Evolutionary conservation across 768 basidiomycete genomes (phyloP), one percentile per base, ranked within the genome.

Genomic region (Scleroderma citrinum): DNA sequence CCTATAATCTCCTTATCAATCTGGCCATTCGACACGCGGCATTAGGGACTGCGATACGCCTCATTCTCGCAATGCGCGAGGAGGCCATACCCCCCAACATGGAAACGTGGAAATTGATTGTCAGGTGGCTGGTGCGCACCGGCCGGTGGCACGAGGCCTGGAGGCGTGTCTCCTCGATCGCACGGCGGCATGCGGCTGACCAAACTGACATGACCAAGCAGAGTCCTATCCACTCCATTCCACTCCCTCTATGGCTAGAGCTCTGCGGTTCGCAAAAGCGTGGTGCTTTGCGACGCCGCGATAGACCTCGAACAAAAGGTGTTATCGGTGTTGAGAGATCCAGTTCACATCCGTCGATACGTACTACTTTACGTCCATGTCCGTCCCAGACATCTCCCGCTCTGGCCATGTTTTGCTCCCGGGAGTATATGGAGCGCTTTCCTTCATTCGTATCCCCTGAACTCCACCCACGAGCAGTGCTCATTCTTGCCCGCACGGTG

Each of bases 131-230:
- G 45, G 69, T 87, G 39, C 71, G 74, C 40, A 69, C 71, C 3
- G 83, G 79, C 7, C 63, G 60, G 37, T 87, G 84, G 83, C 61
- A 72, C 11, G 62, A 71, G 20, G 85, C 83, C 19, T 86, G 82
- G 81, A 55, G 56, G 13, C 68, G 70, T 42, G 68, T 72, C 23
- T 57, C 66, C 54, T 44, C 59, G 39, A 52, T 63, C 26, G 48
- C 56, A 2, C 34, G 46, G 20, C 41, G 49, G 48, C 17, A 19
- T 11, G 53, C 31, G 24, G 44, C 35, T 23, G 44, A 52, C 41
- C 45, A 51, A 51, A 48, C 42, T 24, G 39, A 48, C 49, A 24
- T 56, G 24, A 35, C 51, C 20, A 47, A 34, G 37, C 39, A 45
- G 6, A 26, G 24, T 10, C 43, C 34, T 21, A 37, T 7, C 23